Evolutionary conservation across 1,139 yeast genomes (phyloP), one percentile per base, ranked within the genome.

Genomic region (Pichia inconspicua): DNA sequence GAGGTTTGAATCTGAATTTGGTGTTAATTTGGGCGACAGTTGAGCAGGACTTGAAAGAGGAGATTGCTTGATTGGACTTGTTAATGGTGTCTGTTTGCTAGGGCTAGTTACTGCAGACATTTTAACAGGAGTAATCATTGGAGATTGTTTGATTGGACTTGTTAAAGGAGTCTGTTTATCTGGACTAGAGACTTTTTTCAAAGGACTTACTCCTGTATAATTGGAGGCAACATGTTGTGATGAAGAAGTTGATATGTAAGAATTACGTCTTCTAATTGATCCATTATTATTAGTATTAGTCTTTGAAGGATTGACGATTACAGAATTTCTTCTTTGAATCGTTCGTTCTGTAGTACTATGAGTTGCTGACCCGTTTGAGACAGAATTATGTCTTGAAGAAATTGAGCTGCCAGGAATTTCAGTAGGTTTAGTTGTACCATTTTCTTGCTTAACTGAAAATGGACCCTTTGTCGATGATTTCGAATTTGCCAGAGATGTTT

Each of bases 1-100:
- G 12, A 30, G 9, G n/a, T 30, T 30, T 3, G 34, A 10, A 11
- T 30, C 34, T 5, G 34, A 30, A 12, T 30, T 41, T 12, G 45
- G 40, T 2, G 43, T 17, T 40, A 49, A 22, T 36, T 49, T 41
- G 43, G 56, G 35, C 3, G 64, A 61, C 7, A 47, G 41, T 31
- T 42, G 51, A 3, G 47, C 51, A 37, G 44, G 45, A 35, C 15
- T 27, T 9, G 45, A 25, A 5, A 25, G 28, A 14, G 41, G 36
- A 5, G 43, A 32, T 32, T 32, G 35, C 14, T 12, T 32, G 10
- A 28, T 17, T 1, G 45, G 45, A 19, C 32, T 34, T 2, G n/a
- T 19, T 12, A 37, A 22, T n/a, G 22, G 22, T 8, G 37, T 15
- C 15, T 34, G 37, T 11, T 15, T 34, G 5, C 8, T 34, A 2